These are phyloP conservation scores for Monosporozyma aquatica DNA, from an alignment of 805 yeast genomes.

Conservation along the genomic window DNA sequence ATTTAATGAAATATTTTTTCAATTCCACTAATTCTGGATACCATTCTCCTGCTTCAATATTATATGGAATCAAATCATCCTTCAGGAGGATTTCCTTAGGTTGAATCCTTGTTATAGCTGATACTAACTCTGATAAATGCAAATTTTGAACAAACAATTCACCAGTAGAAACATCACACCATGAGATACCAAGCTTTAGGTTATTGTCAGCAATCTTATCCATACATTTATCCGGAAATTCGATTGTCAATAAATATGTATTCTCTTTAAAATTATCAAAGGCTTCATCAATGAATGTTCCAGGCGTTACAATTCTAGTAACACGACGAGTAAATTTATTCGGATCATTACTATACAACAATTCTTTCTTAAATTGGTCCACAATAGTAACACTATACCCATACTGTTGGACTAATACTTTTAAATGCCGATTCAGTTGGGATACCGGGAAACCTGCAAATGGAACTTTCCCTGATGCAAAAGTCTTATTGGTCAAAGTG, in stretches of 20 bases:
- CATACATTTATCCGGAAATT: conserved; percentile 45
- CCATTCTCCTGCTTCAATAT: conserved; percentile 42
- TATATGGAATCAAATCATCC: conserved; percentile 34
- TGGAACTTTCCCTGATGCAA: conserved; percentile 41
- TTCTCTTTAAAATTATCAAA: conserved; percentile 64
- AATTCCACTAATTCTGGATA: conserved; percentile 50
- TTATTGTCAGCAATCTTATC: conserved; percentile 31
- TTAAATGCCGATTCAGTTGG: conserved; percentile 64
- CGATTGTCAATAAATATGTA: conserved; percentile 60
- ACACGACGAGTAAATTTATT: conserved; percentile 55
- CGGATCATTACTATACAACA: conserved; percentile 26
- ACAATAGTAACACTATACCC: conserved; percentile 71
- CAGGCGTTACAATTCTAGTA: conserved; percentile 79
- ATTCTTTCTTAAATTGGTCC: conserved; percentile 46
- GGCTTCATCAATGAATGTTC: conserved; percentile 82
- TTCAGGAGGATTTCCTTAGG: conserved; percentile 74
- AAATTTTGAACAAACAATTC: conserved; percentile 62
- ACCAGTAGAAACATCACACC: conserved; percentile 88
- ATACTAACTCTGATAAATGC: conserved; percentile 46
- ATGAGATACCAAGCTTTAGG: conserved; percentile 57
- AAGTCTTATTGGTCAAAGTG: conserved; percentile 51
- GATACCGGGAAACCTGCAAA: conserved; percentile 88
- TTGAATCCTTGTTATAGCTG: conserved; percentile 65
- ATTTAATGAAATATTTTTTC: conserved; percentile 49
- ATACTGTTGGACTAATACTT: conserved; percentile 59